These are phyloP conservation scores for Plenodomus tracheiphilus DNA, from an alignment of 2,329 filamentous ascomycete genomes.

Conservation along the genomic window DNA sequence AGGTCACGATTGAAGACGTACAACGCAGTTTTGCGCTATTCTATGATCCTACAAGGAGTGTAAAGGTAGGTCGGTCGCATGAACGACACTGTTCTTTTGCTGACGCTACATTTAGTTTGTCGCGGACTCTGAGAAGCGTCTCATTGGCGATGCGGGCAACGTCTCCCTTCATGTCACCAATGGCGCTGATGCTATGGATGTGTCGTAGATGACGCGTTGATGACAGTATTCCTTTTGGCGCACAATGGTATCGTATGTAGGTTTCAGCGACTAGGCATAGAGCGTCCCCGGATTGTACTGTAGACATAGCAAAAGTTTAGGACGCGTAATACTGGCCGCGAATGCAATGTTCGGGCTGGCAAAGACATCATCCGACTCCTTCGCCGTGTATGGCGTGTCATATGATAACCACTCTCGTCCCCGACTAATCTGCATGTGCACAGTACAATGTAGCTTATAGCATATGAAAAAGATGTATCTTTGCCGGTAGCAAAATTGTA, in stretches of 20 bases:
- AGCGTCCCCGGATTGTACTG: not conserved
- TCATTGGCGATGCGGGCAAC: slow-evolving; percentile 83
- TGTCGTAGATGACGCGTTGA: slow-evolving; percentile 51
- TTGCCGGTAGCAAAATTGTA: too few species aligned
- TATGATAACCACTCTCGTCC: too few species aligned
- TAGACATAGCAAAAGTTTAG: slow-evolving; percentile 16
- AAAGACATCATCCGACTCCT: not conserved
- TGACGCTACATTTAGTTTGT: slow-evolving; percentile 64
- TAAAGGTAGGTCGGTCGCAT: slow-evolving; percentile 56
- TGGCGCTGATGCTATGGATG: slow-evolving; percentile 69
- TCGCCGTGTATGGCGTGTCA: not conserved
- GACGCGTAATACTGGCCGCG: slow-evolving; percentile 17
- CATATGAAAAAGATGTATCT: too few species aligned
- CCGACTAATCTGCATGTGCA: too few species aligned
- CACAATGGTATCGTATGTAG: slow-evolving; percentile 24
- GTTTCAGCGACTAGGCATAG: slow-evolving; percentile 24
- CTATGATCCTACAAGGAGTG: slow-evolving; percentile 84
- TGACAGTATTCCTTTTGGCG: slow-evolving; percentile 17
- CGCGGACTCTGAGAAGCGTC: slow-evolving; percentile 82
- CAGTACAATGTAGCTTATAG: too few species aligned
- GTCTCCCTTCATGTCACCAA: slow-evolving; percentile 68
- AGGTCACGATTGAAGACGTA: slow-evolving; percentile 85
- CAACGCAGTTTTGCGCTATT: slow-evolving; percentile 93
- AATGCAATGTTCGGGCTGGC: not conserved
- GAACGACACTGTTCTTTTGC: not conserved